Percentiles rank a stretch among this genome's conserved stretches.
Conservation (phyloP, 1,284 basidiomycete species). For the Xerocomus cyaneibrunnescens region DNA sequence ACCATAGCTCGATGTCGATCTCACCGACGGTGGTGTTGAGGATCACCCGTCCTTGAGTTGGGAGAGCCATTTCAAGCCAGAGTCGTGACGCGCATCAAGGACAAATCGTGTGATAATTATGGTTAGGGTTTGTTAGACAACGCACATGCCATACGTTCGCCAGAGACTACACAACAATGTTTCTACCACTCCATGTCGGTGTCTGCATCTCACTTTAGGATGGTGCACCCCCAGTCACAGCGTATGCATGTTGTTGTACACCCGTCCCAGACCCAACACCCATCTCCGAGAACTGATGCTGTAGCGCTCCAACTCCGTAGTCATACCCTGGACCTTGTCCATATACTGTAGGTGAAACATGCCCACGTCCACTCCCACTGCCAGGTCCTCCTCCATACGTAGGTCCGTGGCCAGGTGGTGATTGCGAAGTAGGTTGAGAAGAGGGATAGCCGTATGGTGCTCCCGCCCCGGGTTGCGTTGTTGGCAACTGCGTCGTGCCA, state of each 20-base stretch:
- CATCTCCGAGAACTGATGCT: constrained; percentile 37
- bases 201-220: constrained; percentile 10
- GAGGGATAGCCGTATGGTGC: constrained; percentile 21
- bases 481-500: neutral
- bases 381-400: constrained; percentile 25
- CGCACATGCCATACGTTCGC: neutral
- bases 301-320: constrained; percentile 23
- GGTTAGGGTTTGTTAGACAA: constrained; percentile 28
- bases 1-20: constrained; percentile 94
- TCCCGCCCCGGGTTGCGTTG: constrained; percentile 9
- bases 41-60: constrained; percentile 84
- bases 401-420: constrained; percentile 12
- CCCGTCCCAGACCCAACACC: constrained; percentile 22
- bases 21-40: constrained; percentile 90
- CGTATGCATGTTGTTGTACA: constrained; percentile 27
- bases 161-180: neutral
- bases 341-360: constrained; percentile 18
- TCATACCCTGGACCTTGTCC: constrained; percentile 24
- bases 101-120: neutral
- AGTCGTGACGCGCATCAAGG: neutral
- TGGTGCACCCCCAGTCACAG: constrained; percentile 20
- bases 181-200: neutral
- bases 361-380: constrained; percentile 25
- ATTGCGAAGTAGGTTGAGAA: constrained; percentile 15
- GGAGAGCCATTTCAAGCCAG: constrained; percentile 58